Evolutionary conservation across 2,329 filamentous ascomycete genomes (phyloP).

Genomic region (Colletotrichum liriopes): DNA sequence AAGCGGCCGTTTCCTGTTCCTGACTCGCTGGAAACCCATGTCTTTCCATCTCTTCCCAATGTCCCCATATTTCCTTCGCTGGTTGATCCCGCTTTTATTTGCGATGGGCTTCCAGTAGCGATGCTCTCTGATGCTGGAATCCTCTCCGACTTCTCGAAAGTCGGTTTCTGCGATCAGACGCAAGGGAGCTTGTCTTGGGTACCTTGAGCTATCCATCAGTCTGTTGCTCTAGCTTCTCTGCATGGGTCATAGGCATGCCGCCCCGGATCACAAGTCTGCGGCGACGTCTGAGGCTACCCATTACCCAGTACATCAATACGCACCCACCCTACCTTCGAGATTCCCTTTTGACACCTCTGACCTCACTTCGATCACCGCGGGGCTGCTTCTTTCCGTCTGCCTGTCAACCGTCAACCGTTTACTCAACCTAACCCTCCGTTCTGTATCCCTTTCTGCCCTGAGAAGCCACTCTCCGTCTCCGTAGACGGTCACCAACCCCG

Average conservation of each 20-base stretch:
- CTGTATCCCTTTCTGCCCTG: background rate
- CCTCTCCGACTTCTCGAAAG: slow-evolving; percentile 38
- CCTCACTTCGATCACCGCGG: slow-evolving; percentile 43
- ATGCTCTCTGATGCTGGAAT: slow-evolving; percentile 32
- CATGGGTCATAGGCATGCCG: slow-evolving; percentile 31
- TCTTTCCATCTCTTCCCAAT: slow-evolving; percentile 25
- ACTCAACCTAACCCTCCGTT: slow-evolving; percentile 19
- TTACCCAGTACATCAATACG: slow-evolving; percentile 36
- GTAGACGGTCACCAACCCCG: slow-evolving; percentile 19
- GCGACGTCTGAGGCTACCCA: slow-evolving; percentile 35
- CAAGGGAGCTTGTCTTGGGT: slow-evolving; percentile 41
- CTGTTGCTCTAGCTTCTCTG: slow-evolving; percentile 34
- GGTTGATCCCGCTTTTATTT: slow-evolving; percentile 41
- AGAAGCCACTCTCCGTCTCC: slow-evolving; percentile 18
- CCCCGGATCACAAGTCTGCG: slow-evolving; percentile 41
- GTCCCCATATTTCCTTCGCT: slow-evolving; percentile 31
- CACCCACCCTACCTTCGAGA: slow-evolving; percentile 38
- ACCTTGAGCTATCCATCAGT: slow-evolving; percentile 32
- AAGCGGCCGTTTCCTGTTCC: slow-evolving; percentile 42
- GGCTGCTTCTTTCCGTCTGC: slow-evolving; percentile 19
- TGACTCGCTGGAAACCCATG: slow-evolving; percentile 41
- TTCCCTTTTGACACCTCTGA: slow-evolving; percentile 42
- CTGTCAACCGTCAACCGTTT: slow-evolving; percentile 16
- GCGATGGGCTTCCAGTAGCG: slow-evolving; percentile 36
- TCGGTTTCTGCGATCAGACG: slow-evolving; percentile 40